Base-by-base conservation (phyloP, 441 rosid genomes). In the Hypseocharis bilobata region DNA sequence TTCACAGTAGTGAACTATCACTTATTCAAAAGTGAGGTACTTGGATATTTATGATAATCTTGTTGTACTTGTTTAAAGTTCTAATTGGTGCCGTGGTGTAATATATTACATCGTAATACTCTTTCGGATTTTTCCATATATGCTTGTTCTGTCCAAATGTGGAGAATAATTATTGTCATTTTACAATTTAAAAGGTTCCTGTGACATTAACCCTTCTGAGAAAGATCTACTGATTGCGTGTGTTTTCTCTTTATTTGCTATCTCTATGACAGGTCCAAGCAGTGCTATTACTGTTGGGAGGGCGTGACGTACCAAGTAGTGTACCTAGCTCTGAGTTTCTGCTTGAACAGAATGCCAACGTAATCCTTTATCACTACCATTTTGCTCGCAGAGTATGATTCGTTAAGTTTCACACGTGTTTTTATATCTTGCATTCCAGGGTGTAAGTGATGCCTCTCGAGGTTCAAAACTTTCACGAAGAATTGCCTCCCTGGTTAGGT, bases 401-500 rank as follows among this genome's bases (percentile, higher is more conserved):
- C 19, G 34, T 56, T 34, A 27, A 51, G 45, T 47, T 6, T 62
- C 54, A 42, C 19, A 58, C 26, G 10, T 66, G 23, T 68, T 70
- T 59, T 17, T 17, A 63, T 60, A 40, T 64, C 56, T 17, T 30
- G 64, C 62, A 44, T 63, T 44, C 38, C 74, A 83, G 87, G 72
- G 52, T 75, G 75, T 71, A 34, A 78, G 63, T 59, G 81, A 74
- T 74, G 68, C 59, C 42, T 70, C 82, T 34, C 74, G 60, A 65
- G 78, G 74, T 55, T 73, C 79, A n/a, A 77, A 79, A 65, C 72
- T 67, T 77, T 74, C 87, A n/a, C 69, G 45, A 73, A 79, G 87
- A 79, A 67, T 74, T 70, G 87, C 82, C 44, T 83, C 87, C 29
- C 54, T 81, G 67, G 74, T 77, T 27, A 76, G 83, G 68, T 83